Percentiles rank a stretch among this genome's conserved stretches.
Conservation (phyloP, 768 basidiomycete species). For the Phanerochaete carnosa region DNA sequence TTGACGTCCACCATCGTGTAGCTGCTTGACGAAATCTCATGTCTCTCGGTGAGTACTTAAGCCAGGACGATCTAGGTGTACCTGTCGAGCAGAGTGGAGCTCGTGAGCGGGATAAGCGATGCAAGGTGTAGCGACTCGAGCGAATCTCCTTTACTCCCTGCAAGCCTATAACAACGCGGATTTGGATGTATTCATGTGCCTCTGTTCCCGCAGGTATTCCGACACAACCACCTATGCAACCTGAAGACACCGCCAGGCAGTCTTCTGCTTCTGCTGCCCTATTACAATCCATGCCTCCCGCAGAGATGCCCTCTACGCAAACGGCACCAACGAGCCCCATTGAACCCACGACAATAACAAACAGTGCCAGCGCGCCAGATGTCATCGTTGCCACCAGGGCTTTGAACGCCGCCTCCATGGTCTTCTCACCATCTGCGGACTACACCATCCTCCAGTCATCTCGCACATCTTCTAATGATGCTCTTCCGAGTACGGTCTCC, state of each 20-base stretch:
- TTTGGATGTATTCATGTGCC: slow-evolving; percentile 2
- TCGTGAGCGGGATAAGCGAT: background rate
- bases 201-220: slow-evolving; percentile 9
- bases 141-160: background rate
- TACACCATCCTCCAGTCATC: slow-evolving; percentile 6
- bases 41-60: slow-evolving; percentile 20
- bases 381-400: slow-evolving; percentile 9
- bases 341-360: slow-evolving; percentile 13
- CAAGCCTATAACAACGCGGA: background rate
- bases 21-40: slow-evolving; percentile 13
- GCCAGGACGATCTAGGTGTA: background rate
- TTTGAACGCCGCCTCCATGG: slow-evolving; percentile 12
- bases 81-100: background rate
- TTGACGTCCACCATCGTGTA: slow-evolving; percentile 2
- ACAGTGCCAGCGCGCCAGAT: slow-evolving; percentile 18
- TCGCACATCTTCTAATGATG: slow-evolving; percentile 5
- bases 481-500: background rate
- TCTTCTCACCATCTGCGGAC: slow-evolving; percentile 18
- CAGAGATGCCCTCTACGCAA: slow-evolving; percentile 2
- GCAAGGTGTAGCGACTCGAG: background rate
- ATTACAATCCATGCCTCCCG: background rate
- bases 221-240: background rate
- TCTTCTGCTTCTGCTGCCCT: background rate
- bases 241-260: background rate
- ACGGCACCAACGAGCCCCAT: slow-evolving; percentile 18